phyloP scores from a whole-genome alignment of 2,329 filamentous ascomycete genomes.

The Colletotrichum sp. region DNA sequence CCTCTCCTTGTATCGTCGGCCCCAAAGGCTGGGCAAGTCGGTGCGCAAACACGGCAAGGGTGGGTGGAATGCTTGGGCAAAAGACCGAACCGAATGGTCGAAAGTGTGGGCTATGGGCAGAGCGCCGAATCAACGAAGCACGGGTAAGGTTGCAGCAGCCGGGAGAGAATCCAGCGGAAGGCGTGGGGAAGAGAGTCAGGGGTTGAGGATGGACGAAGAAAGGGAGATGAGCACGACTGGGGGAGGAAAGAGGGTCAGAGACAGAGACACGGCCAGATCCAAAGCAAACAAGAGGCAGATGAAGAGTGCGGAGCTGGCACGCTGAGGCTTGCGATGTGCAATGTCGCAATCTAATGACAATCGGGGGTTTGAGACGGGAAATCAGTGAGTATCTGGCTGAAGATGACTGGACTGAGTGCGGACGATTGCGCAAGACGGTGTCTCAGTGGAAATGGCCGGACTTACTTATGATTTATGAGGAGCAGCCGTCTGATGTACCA shows the following conservation, averaged over 20 bases:
- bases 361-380: background rate
- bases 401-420: background rate
- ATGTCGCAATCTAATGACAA: slow-evolving; percentile 16
- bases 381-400: background rate
- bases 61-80: slow-evolving; percentile 9
- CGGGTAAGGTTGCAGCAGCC: slow-evolving; percentile 23
- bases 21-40: slow-evolving; percentile 12
- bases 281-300: background rate
- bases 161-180: slow-evolving; percentile 17
- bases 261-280: background rate
- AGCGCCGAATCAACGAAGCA: slow-evolving; percentile 10
- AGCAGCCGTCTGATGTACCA: background rate
- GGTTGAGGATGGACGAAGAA: slow-evolving; percentile 8
- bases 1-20: slow-evolving; percentile 13
- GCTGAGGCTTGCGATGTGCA: slow-evolving; percentile 17
- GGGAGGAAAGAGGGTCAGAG: slow-evolving; percentile 1
- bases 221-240: slow-evolving; percentile 14
- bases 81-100: slow-evolving; percentile 19
- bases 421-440: slow-evolving; percentile 15
- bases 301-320: slow-evolving; percentile 15
- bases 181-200: slow-evolving; percentile 19
- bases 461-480: background rate
- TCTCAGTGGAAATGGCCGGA: slow-evolving; percentile 12
- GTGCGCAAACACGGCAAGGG: slow-evolving; percentile 19
- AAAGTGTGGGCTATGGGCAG: slow-evolving; percentile 14